These are phyloP conservation scores for Coprinopsis cinerea DNA, from an alignment of 768 basidiomycete genomes.

Conservation along the genomic window DNA sequence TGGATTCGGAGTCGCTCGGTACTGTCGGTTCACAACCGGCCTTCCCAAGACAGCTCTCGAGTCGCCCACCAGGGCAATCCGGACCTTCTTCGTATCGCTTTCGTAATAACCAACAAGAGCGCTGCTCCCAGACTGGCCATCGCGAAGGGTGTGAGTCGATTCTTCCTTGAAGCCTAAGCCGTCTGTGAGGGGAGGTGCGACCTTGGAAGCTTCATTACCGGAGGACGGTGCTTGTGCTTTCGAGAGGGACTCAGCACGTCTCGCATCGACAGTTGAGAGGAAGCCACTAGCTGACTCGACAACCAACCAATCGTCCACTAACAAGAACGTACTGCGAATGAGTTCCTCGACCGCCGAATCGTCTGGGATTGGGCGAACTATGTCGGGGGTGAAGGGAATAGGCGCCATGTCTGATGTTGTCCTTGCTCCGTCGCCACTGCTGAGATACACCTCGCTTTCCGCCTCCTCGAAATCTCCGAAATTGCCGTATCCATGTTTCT, in stretches of 20 bases:
- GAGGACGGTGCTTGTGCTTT: too few relatives aligned
- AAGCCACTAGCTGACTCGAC: conserved; percentile 20
- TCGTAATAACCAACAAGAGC: conserved; percentile 43
- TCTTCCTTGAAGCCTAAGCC: conserved; percentile 14
- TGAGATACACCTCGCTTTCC: conserved; percentile 1
- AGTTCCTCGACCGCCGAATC: conserved; percentile 27
- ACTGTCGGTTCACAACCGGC: conserved; percentile 14
- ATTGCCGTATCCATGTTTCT: background rate
- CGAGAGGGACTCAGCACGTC: conserved; percentile 1
- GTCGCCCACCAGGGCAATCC: conserved; percentile 41
- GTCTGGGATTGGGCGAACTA: conserved; percentile 18
- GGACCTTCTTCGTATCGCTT: conserved; percentile 28
- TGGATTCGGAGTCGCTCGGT: background rate
- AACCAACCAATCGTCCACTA: conserved; percentile 37
- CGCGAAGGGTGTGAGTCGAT: conserved; percentile 24
- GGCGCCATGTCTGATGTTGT: too few relatives aligned
- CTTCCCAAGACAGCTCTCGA: conserved; percentile 46
- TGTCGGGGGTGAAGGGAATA: conserved; percentile 3
- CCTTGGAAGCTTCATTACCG: too few relatives aligned
- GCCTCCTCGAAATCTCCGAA: background rate
- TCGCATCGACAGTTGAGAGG: conserved; percentile 18
- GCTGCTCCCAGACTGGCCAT: conserved; percentile 36
- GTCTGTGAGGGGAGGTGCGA: too few relatives aligned
- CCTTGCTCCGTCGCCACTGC: background rate
- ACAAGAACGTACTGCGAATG: conserved; percentile 31